Evolutionary conservation across 1,284 basidiomycete species (phyloP).

Genomic region (Ganoderma resinaceum): DNA sequence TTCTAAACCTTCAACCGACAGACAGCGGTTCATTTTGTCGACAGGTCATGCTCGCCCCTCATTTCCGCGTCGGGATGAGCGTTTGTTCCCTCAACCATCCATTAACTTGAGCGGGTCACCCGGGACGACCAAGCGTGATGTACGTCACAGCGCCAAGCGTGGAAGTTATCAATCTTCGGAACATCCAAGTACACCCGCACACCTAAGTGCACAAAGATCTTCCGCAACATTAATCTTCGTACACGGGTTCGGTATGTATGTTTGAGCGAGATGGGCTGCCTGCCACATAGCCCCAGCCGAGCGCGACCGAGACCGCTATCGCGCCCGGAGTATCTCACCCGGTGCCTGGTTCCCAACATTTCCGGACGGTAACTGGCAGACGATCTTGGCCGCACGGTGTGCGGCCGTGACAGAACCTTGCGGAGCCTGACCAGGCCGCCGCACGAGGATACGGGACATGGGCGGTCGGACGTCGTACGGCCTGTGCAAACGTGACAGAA

Average conservation of each 20-base stretch:
- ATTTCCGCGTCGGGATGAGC: constrained; percentile 2
- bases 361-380: neutral
- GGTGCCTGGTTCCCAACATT: neutral
- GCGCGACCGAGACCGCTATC: neutral
- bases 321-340: neutral
- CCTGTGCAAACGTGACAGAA: neutral
- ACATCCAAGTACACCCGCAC: neutral
- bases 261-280: neutral
- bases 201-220: neutral
- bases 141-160: neutral
- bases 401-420: constrained; percentile 4
- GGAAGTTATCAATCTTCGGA: constrained; percentile 1
- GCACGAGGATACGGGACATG: constrained; percentile 25
- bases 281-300: neutral
- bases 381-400: constrained; percentile 3
- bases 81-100: neutral
- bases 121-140: neutral
- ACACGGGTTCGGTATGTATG: neutral
- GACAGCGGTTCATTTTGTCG: constrained; percentile 1
- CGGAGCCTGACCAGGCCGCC: constrained; percentile 8
- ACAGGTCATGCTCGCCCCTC: neutral
- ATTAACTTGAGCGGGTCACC: neutral
- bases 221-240: neutral
- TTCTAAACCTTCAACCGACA: constrained; percentile 1
- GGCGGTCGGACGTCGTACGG: neutral